Base-by-base conservation (phyloP, 208 protist genomes). In the Tritrichomonas musculus region DNA sequence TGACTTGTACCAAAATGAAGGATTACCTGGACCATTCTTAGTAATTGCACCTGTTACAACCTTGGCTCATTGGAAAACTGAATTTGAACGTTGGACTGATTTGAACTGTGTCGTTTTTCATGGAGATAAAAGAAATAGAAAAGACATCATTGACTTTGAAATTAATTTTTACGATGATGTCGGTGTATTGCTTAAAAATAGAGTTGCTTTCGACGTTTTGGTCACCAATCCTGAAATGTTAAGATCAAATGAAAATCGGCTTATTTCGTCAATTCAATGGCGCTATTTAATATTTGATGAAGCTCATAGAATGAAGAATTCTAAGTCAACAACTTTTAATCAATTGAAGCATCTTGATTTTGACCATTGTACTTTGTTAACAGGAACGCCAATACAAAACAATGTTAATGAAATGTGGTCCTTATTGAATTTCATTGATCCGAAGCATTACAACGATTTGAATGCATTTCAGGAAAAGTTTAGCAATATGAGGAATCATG, bases 221-320 rank as follows among this genome's bases (percentile, higher is more conserved):
- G 33, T 98, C 5, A 98, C 97, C 0, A 97, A 96, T 17, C 98
- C 98, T 93, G 96, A 98, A 55, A 93, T 97, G 33, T 44, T 88
- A 33, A 17, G 25, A 33, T 30, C 50, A 2, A 20, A 47, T 22
- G 77, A 88, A 33, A 39, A 53, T 33, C 53, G 39, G 4, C 5
- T 57, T 22, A 57, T 88, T 27, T 0, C 0, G 0, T 20, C 11
- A 9, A 95, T 97, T 9, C 73, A 93, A 36, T 99, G 97, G 97
- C 94, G 97, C 64, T 99, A 98, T 92, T 94, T 99, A n/a, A 97
- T 99, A 88, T 97, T 99, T 55, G 99, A 99, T 96, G 99, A 99
- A 96, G 99, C 98, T 13, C 99, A 99, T 94, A 95, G 96, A 39
- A 96, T 98, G 66, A 98, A 98, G 94, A 98, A 98, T 95, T 92